These are phyloP conservation scores for Fusarium luffae DNA, from an alignment of 2,329 filamentous ascomycete species.

Conservation along the genomic window DNA sequence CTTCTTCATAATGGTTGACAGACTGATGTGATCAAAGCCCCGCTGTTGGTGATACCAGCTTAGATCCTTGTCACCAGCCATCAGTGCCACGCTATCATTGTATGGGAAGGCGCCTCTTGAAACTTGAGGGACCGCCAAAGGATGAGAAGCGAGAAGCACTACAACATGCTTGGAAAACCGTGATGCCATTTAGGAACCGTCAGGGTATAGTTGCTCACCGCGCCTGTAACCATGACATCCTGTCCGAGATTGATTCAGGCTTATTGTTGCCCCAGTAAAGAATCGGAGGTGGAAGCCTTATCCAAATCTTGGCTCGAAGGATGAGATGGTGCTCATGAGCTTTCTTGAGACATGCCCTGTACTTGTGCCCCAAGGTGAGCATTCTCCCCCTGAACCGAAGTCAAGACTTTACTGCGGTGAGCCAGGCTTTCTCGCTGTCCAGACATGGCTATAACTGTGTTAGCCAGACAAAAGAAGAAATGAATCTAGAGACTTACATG, in stretches of 20 bases:
- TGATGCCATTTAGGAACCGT: constrained; percentile 32
- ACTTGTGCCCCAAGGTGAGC: background rate
- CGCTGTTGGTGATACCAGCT: constrained; percentile 39
- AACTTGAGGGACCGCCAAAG: constrained; percentile 20
- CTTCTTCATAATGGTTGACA: constrained; percentile 31
- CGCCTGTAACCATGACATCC: constrained; percentile 17
- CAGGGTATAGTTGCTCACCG: constrained; percentile 19
- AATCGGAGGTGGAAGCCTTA: constrained; percentile 1
- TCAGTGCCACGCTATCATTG: constrained; percentile 28
- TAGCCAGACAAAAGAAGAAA: background rate
- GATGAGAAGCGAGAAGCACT: constrained; percentile 27
- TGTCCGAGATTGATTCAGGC: background rate
- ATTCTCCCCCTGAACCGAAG: constrained; percentile 4
- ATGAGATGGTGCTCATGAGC: background rate
- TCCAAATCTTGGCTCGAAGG: background rate
- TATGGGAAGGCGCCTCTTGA: constrained; percentile 31
- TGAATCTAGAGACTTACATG: constrained; percentile 68
- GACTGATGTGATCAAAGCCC: constrained; percentile 36
- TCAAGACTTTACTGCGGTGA: constrained; percentile 34
- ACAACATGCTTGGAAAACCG: constrained; percentile 25
- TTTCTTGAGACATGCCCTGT: constrained; percentile 4
- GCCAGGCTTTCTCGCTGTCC: constrained; percentile 44
- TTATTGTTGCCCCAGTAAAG: constrained; percentile 4
- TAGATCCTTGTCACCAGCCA: constrained; percentile 24
- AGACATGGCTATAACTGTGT: constrained; percentile 40